A percentile compares a stretch with the other conserved stretches of the same genome.
Conservation (phyloP, 129 eudicot genomes). For the Erigeron canadensis region DNA sequence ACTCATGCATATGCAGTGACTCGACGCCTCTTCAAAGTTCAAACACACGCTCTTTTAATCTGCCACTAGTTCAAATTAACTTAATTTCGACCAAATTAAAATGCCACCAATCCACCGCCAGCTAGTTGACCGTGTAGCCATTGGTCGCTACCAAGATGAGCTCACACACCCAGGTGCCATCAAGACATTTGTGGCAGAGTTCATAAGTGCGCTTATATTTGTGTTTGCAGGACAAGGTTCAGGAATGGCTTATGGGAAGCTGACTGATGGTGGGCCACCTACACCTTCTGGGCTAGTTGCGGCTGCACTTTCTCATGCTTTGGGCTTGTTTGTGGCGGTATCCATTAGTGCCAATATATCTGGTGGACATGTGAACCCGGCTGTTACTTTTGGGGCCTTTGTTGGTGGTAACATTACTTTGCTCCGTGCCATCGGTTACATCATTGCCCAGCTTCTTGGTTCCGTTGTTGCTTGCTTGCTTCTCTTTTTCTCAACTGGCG, state of each 20-base stretch:
- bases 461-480: constrained; percentile 53
- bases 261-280: constrained; percentile 33
- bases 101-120: constrained; percentile 30
- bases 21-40: background rate
- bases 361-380: constrained; percentile 72
- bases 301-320: constrained; percentile 50
- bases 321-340: constrained; percentile 57
- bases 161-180: constrained; percentile 51
- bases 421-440: constrained; percentile 40
- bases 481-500: constrained; percentile 51
- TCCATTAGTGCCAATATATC: constrained; percentile 47
- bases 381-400: constrained; percentile 54
- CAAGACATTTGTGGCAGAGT: constrained; percentile 52
- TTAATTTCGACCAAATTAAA: no score
- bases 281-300: constrained; percentile 51
- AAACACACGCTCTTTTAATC: no score
- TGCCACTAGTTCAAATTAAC: no score
- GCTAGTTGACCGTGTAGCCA: constrained; percentile 33
- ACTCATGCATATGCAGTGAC: background rate
- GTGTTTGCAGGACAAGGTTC: constrained; percentile 62
- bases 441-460: constrained; percentile 55
- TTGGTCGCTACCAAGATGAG: constrained; percentile 46
- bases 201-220: constrained; percentile 55
- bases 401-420: constrained; percentile 53
- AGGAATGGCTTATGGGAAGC: constrained; percentile 49